phyloP scores from a whole-genome alignment of 352 stramenopile species.

The Phytopythium montanum region DNA sequence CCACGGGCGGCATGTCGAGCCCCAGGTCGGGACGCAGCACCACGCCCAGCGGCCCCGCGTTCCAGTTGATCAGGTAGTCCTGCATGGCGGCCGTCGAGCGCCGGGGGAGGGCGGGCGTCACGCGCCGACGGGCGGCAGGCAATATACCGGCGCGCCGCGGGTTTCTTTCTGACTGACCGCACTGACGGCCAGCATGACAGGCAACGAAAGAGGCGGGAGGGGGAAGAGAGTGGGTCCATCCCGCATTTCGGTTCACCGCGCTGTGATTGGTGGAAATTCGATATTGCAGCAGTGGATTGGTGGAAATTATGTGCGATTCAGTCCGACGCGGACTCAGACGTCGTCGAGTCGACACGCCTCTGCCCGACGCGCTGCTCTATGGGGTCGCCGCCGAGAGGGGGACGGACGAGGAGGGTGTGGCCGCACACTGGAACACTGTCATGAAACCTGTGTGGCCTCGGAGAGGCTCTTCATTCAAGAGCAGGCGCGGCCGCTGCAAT shows the following conservation, averaged over 20 bases:
- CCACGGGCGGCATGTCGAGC: slow-evolving; percentile 72
- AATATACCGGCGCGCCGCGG: not conserved
- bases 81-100: slow-evolving; percentile 18
- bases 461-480: too few species aligned
- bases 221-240: not conserved
- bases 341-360: not conserved
- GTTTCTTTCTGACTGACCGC: not conserved
- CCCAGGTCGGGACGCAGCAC: slow-evolving; percentile 69
- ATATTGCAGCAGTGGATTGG: slow-evolving; percentile 8
- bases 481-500: too few species aligned
- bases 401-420: not conserved
- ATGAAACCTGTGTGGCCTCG: too few species aligned
- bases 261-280: not conserved
- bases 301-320: slow-evolving; percentile 7
- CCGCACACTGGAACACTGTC: too few species aligned
- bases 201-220: not conserved
- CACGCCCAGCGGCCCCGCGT: slow-evolving; percentile 69
- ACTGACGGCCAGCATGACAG: not conserved
- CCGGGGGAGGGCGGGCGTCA: not conserved
- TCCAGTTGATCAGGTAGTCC: slow-evolving; percentile 87
- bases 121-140: too few species aligned
- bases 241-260: not conserved
- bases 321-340: not conserved
- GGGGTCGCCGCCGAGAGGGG: not conserved
- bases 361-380: not conserved